Conservation (phyloP, 805 yeast species). For the Yarrowia porcina region DNA sequence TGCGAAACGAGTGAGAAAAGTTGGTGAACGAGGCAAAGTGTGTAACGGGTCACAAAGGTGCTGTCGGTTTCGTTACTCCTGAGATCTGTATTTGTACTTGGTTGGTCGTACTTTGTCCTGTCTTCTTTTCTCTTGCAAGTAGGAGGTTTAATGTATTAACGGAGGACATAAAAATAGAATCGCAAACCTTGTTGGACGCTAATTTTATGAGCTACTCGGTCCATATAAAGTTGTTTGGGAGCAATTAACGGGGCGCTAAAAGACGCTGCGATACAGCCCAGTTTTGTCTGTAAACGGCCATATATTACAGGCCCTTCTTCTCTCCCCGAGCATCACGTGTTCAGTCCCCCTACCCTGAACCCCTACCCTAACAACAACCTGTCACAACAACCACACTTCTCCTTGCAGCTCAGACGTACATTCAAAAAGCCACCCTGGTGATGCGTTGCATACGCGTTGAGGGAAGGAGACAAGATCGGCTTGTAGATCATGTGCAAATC, state of each 20-base stretch:
- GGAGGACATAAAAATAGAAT: slow-evolving; percentile 4
- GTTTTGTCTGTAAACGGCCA: too few species aligned
- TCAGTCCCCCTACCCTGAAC: neutral
- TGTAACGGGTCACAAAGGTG: too few species aligned
- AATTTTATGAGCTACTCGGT: neutral
- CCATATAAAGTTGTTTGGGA: neutral
- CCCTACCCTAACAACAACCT: neutral
- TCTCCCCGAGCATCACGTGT: too few species aligned
- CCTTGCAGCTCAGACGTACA: neutral
- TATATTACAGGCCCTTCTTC: too few species aligned
- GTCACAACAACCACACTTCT: neutral
- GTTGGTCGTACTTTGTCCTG: too few species aligned
- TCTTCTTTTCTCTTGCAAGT: neutral
- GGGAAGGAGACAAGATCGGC: too few species aligned
- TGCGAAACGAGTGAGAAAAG: too few species aligned
- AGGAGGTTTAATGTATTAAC: neutral
- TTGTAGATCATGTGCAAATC: too few species aligned
- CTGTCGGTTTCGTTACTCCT: too few species aligned
- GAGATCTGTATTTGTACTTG: too few species aligned
- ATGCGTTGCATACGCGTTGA: slow-evolving; percentile 18
- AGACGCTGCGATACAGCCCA: too few species aligned
- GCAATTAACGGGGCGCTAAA: neutral
- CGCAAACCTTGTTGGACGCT: neutral
- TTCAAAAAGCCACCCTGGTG: slow-evolving; percentile 1
- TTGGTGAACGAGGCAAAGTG: too few species aligned